Percentiles rank a stretch among this genome's conserved stretches.
These are phyloP conservation scores for Ascochyta fabae DNA, from an alignment of 2,329 filamentous ascomycete genomes.

Conservation along the genomic window DNA sequence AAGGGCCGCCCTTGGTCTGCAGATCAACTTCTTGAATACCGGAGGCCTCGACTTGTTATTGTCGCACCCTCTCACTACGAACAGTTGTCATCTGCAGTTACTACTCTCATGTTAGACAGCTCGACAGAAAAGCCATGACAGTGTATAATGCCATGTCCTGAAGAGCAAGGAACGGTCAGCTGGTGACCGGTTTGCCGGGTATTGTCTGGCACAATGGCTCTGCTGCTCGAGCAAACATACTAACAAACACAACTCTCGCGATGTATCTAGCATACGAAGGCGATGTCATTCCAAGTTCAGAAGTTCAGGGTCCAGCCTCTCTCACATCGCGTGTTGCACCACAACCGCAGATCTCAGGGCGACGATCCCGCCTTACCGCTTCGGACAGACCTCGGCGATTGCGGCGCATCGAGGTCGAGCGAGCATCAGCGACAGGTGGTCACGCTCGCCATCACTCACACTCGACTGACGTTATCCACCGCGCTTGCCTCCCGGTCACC, in stretches of 20 bases:
- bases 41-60: background rate
- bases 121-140: background rate
- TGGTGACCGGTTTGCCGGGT: background rate
- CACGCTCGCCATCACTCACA: conserved; percentile 14
- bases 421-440: conserved; percentile 16
- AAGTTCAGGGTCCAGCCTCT: background rate
- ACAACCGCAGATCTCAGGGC: conserved; percentile 8
- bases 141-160: background rate
- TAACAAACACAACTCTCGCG: background rate
- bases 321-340: conserved; percentile 14
- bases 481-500: conserved; percentile 15
- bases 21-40: background rate
- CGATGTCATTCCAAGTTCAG: background rate
- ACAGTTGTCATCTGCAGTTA: background rate
- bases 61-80: background rate
- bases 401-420: conserved; percentile 6
- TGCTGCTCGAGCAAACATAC: background rate
- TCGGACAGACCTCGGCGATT: conserved; percentile 14
- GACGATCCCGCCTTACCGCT: conserved; percentile 8
- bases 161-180: background rate
- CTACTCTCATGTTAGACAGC: background rate
- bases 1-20: conserved; percentile 2
- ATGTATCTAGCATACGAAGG: background rate
- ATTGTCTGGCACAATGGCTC: background rate
- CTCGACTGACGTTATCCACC: conserved; percentile 12